A percentile compares a stretch with the other conserved stretches of the same genome.
Evolutionary conservation across 768 basidiomycete genomes (phyloP).

Genomic region (Tubosaeta sp.): DNA sequence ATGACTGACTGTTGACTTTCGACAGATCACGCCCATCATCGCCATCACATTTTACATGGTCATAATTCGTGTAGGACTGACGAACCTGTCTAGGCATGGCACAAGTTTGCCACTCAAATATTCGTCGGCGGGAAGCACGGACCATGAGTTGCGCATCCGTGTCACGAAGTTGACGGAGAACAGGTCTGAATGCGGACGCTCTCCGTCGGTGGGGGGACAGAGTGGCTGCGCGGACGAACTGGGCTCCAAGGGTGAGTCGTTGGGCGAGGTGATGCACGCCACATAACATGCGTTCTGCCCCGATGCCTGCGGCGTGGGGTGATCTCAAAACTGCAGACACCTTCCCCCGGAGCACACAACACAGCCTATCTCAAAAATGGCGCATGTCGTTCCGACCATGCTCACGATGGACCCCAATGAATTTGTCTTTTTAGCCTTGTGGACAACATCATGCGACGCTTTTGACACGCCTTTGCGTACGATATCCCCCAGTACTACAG

Average conservation of each 20-base stretch:
- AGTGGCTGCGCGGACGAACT: too few relatives aligned
- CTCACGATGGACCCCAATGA: not conserved
- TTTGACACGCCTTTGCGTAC: too few relatives aligned
- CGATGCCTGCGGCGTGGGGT: not conserved
- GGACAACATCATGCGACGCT: too few relatives aligned
- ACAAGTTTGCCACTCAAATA: not conserved
- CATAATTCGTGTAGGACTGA: slow-evolving; percentile 35
- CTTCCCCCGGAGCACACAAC: not conserved
- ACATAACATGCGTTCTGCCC: not conserved
- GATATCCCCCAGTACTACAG: too few relatives aligned
- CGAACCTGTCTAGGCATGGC: not conserved
- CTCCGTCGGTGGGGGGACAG: not conserved
- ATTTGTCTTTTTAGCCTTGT: too few relatives aligned
- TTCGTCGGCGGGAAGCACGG: not conserved
- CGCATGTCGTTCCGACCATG: not conserved
- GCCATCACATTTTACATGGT: slow-evolving; percentile 43
- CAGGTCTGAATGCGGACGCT: not conserved
- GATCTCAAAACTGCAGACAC: not conserved
- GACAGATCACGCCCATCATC: slow-evolving; percentile 35
- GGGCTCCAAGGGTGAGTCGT: not conserved
- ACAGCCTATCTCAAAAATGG: not conserved
- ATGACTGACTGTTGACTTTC: not conserved
- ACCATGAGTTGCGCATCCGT: slow-evolving; percentile 3
- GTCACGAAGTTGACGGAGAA: not conserved
- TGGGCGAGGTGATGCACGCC: not conserved